Base-by-base conservation (phyloP, 1,139 yeast species). In the Saccharomycopsis hybrid region DNA sequence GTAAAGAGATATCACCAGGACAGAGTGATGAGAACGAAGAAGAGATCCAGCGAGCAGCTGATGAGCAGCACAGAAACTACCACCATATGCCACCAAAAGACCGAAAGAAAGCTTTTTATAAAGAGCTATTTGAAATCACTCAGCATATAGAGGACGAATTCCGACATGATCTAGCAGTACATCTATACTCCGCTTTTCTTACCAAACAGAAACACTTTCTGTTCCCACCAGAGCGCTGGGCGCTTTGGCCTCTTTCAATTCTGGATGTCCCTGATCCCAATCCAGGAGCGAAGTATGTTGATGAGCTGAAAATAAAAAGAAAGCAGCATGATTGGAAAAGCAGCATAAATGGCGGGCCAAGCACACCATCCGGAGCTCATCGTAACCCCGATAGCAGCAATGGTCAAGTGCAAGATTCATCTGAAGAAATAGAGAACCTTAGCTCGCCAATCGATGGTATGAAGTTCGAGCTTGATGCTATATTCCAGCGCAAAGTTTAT, bases 161-260 rank as follows among this genome's bases (percentile, higher is more conserved):
- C 52, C 61, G 74, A 9, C 60, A 60, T 11, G 84, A 80, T 59
- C 62, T 79, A 35, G 74, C 77, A 0, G 54, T 76, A 1, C 86
- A 80, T 61, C 61, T 80, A 4, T 80, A 78, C 58, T 69, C 78
- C 9, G 54, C 75, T 0, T 64, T 68, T 46, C 62, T 79, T 30
- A 58, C 75, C 2, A 74, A 69, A 44, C 59, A 65, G 25, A 56
- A 68, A n/a, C 66, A 72, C 49, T 72, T 72, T 0, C 31, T 4
- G 33, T 66, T 68, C 50, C 82, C 82, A 1, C 44, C 53, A 1
- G 48, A 55, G 3, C 48, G 52, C 2, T 78, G 81, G 75, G 50
- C 72, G 1, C 55, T 64, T 1, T 80, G 82, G 83, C 83, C 82
- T 0, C 13, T 33, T 24, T 60, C 63, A 0, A 41, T 56, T 2